Evolutionary conservation across 352 stramenopile genomes (phyloP).

Genomic region (Globisporangium parvum): DNA sequence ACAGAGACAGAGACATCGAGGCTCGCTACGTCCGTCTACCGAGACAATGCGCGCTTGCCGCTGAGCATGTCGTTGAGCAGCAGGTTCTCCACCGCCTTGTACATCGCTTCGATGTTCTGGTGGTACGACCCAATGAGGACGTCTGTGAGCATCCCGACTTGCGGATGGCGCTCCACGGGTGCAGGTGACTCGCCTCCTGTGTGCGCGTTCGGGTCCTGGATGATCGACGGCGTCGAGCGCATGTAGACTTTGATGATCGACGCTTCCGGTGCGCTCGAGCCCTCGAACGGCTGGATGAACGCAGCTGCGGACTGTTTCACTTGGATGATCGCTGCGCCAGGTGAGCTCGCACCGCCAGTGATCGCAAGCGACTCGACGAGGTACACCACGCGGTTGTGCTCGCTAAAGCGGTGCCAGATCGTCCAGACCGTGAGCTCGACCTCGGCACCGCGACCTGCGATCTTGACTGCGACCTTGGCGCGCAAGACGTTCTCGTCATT

Average conservation of each 20-base stretch:
- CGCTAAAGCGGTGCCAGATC: constrained; percentile 10
- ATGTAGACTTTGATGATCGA: constrained; percentile 18
- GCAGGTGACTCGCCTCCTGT: not conserved
- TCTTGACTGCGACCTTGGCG: constrained; percentile 12
- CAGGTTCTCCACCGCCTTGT: constrained; percentile 17
- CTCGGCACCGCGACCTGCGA: constrained; percentile 9
- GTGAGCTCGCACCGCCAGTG: constrained; percentile 3
- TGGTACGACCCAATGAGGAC: constrained; percentile 15
- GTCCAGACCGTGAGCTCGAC: constrained; percentile 14
- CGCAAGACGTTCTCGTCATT: constrained; percentile 11
- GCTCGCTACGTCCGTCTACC: not conserved
- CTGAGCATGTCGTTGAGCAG: constrained; percentile 14
- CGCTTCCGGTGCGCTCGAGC: constrained; percentile 9
- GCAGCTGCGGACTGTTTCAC: constrained; percentile 14
- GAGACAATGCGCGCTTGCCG: constrained; percentile 2
- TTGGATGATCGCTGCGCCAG: constrained; percentile 9
- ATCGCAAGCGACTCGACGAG: constrained; percentile 13
- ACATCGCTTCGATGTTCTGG: constrained; percentile 17
- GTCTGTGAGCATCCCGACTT: constrained; percentile 16
- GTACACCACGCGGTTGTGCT: constrained; percentile 8
- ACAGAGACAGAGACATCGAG: not conserved
- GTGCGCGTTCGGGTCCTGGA: constrained; percentile 8
- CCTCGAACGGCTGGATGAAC: constrained; percentile 6
- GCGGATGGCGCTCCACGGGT: constrained; percentile 5
- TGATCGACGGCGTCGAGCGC: constrained; percentile 12